Base-by-base conservation (phyloP, 2,329 filamentous ascomycete species). In the Pestalotiopsis sp. region DNA sequence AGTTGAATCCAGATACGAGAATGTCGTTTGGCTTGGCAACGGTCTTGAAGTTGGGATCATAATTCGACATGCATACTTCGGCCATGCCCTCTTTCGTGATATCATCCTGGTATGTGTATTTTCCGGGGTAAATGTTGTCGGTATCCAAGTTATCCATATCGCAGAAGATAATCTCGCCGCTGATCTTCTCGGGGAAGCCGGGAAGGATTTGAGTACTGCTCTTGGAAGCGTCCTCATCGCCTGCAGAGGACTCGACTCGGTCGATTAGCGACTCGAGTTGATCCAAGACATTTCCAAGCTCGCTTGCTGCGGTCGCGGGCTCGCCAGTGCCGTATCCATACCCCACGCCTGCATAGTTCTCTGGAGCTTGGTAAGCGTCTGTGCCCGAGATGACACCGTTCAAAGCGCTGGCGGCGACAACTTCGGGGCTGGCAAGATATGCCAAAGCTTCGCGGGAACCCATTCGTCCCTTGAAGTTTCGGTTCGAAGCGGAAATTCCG, bases 401-500 rank as follows among this genome's bases (percentile, higher is more conserved):
- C 0, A 98, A 82, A 2, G 95, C 95, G 75, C 93, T 97, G 7
- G 96, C 95, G 3, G 95, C 95, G 0, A 98, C 95, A 2, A 97
- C 91, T 76, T 98, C 95, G 0, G 96, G 95, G 72, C 92, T 95
- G 5, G 91, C 92, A 0, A 98, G 90, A 78, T 97, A 98, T 0
- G 94, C 93, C 75, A 94, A 90, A 0, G 94, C 93, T 4, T 93
- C 89, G 2, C 87, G 90, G 14, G 88, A 91, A 3, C 95, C 95
- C 93, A 98, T 97, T 2, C 95, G 89, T 0, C 94, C 95, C 80
- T 95, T 94, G 85, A 95, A 98, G 80, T 97, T 97, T 12, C 95
- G 86, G 83, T 98, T 98, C 65, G 86, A 90, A 0, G 94, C 93
- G 70, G 87, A 91, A 73, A 98, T 95, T 25, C 94, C 94, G 11